Evolutionary conservation across 2,329 filamentous ascomycete genomes (phyloP).

Genomic region (Colletotrichum siamense): DNA sequence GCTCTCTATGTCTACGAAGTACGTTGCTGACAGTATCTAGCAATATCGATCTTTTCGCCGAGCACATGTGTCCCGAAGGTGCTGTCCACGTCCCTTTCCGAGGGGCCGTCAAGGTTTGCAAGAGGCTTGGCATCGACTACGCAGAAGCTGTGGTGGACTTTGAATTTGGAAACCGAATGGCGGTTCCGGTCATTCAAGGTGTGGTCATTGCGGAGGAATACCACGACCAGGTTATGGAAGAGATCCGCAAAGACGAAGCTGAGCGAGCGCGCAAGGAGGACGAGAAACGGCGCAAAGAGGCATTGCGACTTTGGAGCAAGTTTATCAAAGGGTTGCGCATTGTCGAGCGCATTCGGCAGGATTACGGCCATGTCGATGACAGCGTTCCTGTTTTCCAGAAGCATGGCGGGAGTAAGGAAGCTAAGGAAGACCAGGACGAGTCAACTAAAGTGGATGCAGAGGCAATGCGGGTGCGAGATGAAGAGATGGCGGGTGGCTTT

Average conservation of each 20-base stretch:
- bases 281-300: slow-evolving; percentile 77
- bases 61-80: slow-evolving; percentile 85
- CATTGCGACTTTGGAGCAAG: slow-evolving; percentile 82
- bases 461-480: slow-evolving; percentile 39
- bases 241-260: slow-evolving; percentile 78
- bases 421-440: neutral
- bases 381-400: slow-evolving; percentile 60
- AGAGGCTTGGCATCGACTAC: slow-evolving; percentile 82
- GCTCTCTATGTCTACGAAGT: neutral
- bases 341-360: slow-evolving; percentile 74
- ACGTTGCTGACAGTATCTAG: slow-evolving; percentile 26
- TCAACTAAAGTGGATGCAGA: slow-evolving; percentile 19
- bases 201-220: slow-evolving; percentile 88
- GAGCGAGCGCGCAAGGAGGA: slow-evolving; percentile 81
- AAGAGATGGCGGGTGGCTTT: slow-evolving; percentile 66
- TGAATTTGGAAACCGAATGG: slow-evolving; percentile 94
- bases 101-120: slow-evolving; percentile 81
- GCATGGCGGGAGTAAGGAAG: slow-evolving; percentile 30
- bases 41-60: slow-evolving; percentile 95
- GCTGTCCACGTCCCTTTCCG: slow-evolving; percentile 84
- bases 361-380: slow-evolving; percentile 72
- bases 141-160: slow-evolving; percentile 96
- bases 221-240: slow-evolving; percentile 74
- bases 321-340: slow-evolving; percentile 88
- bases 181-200: slow-evolving; percentile 88